These are phyloP conservation scores for Beauveria caledonica DNA, from an alignment of 2,329 filamentous ascomycete species.

Conservation along the genomic window DNA sequence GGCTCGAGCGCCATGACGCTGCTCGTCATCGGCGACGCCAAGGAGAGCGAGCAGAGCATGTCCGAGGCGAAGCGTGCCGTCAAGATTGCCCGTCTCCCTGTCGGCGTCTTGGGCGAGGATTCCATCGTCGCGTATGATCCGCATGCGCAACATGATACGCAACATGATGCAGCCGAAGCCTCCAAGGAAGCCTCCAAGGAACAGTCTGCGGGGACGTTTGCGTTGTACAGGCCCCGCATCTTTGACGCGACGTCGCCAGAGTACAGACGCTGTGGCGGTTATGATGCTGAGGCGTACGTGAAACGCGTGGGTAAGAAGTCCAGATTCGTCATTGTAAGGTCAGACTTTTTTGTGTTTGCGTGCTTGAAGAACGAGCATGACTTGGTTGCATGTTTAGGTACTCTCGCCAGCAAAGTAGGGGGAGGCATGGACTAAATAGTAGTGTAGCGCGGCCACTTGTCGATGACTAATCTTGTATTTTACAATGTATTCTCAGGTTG, in stretches of 20 bases:
- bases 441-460: no score
- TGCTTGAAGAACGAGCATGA: neutral
- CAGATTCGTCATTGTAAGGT: slow-evolving; percentile 10
- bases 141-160: neutral
- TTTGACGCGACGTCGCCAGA: neutral
- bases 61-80: neutral
- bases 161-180: no score
- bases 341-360: slow-evolving; percentile 14
- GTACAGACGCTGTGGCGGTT: neutral
- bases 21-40: neutral
- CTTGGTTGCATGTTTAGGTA: neutral
- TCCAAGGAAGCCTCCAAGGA: neutral
- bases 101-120: neutral
- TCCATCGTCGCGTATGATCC: neutral
- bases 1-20: slow-evolving; percentile 3
- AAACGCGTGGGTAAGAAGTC: slow-evolving; percentile 3
- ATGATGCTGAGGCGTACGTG: neutral
- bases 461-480: no score
- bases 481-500: no score
- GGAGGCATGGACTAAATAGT: neutral
- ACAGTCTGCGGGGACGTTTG: neutral
- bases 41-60: neutral
- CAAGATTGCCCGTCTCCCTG: neutral
- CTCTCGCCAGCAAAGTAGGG: neutral
- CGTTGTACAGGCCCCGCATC: neutral